Conservation (phyloP, 2,329 filamentous ascomycete species). For the Arthrobotrys sinensis region DNA sequence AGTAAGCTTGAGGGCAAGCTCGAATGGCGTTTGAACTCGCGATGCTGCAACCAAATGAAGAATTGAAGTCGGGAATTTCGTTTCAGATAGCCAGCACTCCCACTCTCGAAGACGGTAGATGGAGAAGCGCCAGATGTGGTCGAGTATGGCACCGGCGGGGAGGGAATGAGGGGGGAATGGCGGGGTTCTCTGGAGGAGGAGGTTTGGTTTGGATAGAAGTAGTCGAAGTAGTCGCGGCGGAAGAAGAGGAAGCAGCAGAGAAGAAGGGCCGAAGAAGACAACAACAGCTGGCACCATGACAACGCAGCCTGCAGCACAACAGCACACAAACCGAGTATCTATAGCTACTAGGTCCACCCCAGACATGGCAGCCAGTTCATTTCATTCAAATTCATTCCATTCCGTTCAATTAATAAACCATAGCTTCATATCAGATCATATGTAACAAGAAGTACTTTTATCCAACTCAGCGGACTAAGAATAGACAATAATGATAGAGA, state of each 20-base stretch:
- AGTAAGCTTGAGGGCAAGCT: background rate
- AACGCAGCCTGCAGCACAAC: conserved; percentile 49
- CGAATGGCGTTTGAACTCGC: conserved; percentile 4
- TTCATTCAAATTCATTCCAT: background rate
- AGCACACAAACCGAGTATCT: conserved; percentile 1
- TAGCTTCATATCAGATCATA: background rate
- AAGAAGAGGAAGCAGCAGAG: background rate
- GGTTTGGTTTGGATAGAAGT: background rate
- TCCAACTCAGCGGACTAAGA: conserved; percentile 8
- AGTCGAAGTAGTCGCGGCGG: background rate
- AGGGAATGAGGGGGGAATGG: conserved; percentile 9
- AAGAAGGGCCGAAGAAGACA: conserved; percentile 3
- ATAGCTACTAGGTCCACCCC: background rate
- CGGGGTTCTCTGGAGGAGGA: conserved; percentile 6
- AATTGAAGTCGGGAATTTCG: conserved; percentile 1
- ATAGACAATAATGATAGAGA: background rate
- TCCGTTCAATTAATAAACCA: conserved; percentile 11
- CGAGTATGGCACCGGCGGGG: background rate
- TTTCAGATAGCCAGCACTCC: background rate
- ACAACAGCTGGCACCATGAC: conserved; percentile 46
- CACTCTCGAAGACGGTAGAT: background rate
- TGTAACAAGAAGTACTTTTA: background rate
- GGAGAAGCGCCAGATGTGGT: background rate
- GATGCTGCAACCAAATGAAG: background rate
- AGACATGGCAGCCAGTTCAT: background rate